Evolutionary conservation across 2,329 filamentous ascomycete genomes (phyloP), one percentile per base, ranked within the genome.

Genomic region (Fusarium irregulare): DNA sequence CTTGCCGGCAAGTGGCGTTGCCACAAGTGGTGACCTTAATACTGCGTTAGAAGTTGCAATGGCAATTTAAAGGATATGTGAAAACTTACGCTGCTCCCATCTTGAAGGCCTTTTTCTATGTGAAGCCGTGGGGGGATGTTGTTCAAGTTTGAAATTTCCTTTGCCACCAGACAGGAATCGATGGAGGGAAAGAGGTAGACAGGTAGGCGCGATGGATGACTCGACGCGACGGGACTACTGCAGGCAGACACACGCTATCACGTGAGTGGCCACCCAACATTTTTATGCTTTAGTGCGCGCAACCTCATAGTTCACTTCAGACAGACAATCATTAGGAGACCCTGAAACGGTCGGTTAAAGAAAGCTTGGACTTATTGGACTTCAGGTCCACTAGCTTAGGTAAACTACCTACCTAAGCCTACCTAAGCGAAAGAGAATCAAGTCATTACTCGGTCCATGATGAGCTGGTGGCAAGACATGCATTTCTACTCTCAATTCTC

Each of bases 191-290:
- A 27, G n/a, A 37, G 23, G 30, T 21, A 23, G 32, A 30, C 21
- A 42, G 32, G 34, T 25, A 41, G 61, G 70, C 73, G 73, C 72
- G 73, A 71, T 59, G 20, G 50, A 23, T 42, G 54, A 56, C 47
- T 60, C 48, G 56, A 75, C 73, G 70, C 73, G 73, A 61, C 64
- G 41, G 23, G 23, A 47, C 14, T 28, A 28, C 14, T 28, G 42
- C 58, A 75, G 73, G 73, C 73, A 75, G 73, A 73, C 66, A 75
- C 73, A 68, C 73, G 73, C 18, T 65, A 32, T 75, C 73, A 75
- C 73, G 73, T 75, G 73, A 51, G 12, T 27, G 3, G 47, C 57
- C 55, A 37, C 18, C 34, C 13, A 34, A 14, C n/a, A 30, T 30
- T 23, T 50, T 34, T n/a, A 49, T 21, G 14, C 14, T 50, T 23